Evolutionary conservation across 345 rosid genomes (phyloP).

Genomic region (Populus ilicifolia): DNA sequence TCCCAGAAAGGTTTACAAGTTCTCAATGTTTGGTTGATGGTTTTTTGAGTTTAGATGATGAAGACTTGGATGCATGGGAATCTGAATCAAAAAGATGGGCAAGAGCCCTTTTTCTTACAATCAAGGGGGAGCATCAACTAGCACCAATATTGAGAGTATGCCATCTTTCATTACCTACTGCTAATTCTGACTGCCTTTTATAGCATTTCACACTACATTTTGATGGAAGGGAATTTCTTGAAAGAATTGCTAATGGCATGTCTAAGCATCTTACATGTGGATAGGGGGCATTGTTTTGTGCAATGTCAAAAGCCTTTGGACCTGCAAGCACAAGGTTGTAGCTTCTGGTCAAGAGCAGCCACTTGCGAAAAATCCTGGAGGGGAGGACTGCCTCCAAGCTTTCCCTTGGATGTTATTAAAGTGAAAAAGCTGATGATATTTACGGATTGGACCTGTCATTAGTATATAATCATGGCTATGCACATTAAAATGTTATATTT

Average conservation of each 20-base stretch:
- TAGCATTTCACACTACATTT: neutral
- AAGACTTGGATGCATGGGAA: conserved; percentile 86
- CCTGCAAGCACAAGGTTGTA: too few species aligned
- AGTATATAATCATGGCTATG: neutral
- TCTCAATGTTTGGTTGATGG: conserved; percentile 27
- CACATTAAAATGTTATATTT: neutral
- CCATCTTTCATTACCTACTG: conserved; percentile 9
- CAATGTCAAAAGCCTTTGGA: too few species aligned
- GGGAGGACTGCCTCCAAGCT: neutral
- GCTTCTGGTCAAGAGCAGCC: too few species aligned
- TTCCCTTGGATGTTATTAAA: neutral
- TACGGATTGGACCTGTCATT: neutral
- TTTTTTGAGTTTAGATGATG: conserved; percentile 57
- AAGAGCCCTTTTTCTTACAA: conserved; percentile 55
- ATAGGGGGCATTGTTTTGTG: too few species aligned
- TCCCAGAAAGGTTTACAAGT: conserved; percentile 47
- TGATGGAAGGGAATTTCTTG: neutral
- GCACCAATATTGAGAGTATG: conserved; percentile 54
- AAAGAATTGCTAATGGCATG: neutral
- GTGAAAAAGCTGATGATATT: neutral
- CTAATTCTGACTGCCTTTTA: conserved; percentile 3
- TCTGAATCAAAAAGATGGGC: conserved; percentile 80
- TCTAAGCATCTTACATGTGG: neutral
- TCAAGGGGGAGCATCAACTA: conserved; percentile 47
- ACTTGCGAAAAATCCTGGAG: neutral